These are phyloP conservation scores for Mucor mucedo DNA, from an alignment of 371 early-diverging fungal species.

Conservation along the genomic window DNA sequence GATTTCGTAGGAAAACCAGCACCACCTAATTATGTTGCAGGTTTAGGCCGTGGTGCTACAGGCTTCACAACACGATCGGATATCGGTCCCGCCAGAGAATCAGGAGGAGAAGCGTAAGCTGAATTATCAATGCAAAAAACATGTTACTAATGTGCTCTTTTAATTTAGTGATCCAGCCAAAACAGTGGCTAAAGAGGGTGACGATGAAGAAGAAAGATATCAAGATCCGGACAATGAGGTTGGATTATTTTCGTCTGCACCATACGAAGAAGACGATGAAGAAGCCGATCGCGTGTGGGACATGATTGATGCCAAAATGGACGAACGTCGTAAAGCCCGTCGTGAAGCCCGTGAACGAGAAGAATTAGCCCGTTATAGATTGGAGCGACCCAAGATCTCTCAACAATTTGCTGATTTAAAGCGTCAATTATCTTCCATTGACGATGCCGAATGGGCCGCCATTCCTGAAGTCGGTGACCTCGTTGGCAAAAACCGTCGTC, in stretches of 20 bases:
- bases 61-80: slow-evolving; percentile 98
- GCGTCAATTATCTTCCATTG: slow-evolving; percentile 76
- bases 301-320: slow-evolving; percentile 90
- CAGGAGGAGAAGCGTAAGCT: slow-evolving; percentile 54
- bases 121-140: neutral
- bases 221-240: slow-evolving; percentile 96
- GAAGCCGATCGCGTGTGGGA: slow-evolving; percentile 96
- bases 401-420: slow-evolving; percentile 93
- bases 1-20: slow-evolving; percentile 88
- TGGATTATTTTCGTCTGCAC: slow-evolving; percentile 85
- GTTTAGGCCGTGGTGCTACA: slow-evolving; percentile 94
- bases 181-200: slow-evolving; percentile 53
- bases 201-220: slow-evolving; percentile 76
- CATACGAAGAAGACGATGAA: slow-evolving; percentile 96
- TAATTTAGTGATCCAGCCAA: slow-evolving; percentile 44
- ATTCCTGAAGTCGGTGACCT: slow-evolving; percentile 94
- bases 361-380: slow-evolving; percentile 57
- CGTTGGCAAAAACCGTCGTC: slow-evolving; percentile 78
- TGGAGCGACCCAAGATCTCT: slow-evolving; percentile 75
- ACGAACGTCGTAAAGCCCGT: slow-evolving; percentile 82
- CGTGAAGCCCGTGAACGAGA: slow-evolving; percentile 70
- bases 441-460: slow-evolving; percentile 88
- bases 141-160: neutral
- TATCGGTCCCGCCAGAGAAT: slow-evolving; percentile 95
- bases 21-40: slow-evolving; percentile 94